Evolutionary conservation across 2,329 filamentous ascomycete species (phyloP).

Genomic region (Aureobasidium zeae): DNA sequence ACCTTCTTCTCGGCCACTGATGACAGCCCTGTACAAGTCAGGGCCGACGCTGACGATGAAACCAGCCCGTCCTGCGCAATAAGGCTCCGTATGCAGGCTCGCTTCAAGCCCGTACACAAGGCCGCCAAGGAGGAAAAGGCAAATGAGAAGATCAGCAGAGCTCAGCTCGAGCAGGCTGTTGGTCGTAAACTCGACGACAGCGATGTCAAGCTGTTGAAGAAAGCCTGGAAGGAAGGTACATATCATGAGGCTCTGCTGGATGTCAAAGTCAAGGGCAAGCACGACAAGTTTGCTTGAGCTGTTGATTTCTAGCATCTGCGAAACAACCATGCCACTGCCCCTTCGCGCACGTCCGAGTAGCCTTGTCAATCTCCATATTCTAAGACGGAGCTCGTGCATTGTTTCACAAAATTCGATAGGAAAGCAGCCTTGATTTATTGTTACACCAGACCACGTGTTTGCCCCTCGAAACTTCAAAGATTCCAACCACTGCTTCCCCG

Average conservation of each 20-base stretch:
- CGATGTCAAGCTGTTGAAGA: slow-evolving; percentile 76
- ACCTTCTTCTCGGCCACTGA: slow-evolving; percentile 54
- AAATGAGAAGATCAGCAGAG: slow-evolving; percentile 72
- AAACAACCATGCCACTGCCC: too few species aligned
- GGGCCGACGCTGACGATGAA: slow-evolving; percentile 59
- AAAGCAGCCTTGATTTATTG: background rate
- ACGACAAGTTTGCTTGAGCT: slow-evolving; percentile 63
- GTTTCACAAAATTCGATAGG: background rate
- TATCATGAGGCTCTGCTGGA: slow-evolving; percentile 82
- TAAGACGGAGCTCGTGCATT: too few species aligned
- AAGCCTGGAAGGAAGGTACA: slow-evolving; percentile 72
- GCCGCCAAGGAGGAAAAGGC: slow-evolving; percentile 76
- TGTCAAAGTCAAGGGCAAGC: slow-evolving; percentile 84
- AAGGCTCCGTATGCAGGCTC: slow-evolving; percentile 84
- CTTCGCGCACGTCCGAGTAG: background rate
- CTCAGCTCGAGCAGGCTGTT: slow-evolving; percentile 72
- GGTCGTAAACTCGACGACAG: slow-evolving; percentile 71
- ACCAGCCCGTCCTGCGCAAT: slow-evolving; percentile 62
- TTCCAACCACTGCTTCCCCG: slow-evolving; percentile 3
- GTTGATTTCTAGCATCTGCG: background rate
- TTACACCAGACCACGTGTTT: slow-evolving; percentile 5
- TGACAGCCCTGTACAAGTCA: slow-evolving; percentile 50
- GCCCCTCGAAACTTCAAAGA: background rate
- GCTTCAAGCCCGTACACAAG: slow-evolving; percentile 78
- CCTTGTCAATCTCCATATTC: too few species aligned